These are phyloP conservation scores for Salix dunnii DNA, from an alignment of 345 rosid genomes.

Conservation along the genomic window DNA sequence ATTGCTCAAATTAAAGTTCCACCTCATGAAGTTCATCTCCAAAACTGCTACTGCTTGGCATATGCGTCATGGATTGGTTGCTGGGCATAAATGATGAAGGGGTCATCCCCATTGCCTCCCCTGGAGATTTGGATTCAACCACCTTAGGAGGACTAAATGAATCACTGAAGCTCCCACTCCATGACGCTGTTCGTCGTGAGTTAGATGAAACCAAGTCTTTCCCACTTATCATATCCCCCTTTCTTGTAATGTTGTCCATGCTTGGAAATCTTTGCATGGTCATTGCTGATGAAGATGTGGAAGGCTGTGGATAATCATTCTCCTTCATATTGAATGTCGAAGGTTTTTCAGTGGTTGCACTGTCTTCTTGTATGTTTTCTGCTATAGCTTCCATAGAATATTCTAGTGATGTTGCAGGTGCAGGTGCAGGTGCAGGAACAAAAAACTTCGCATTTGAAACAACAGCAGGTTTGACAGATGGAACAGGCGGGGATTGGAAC, in stretches of 20 bases:
- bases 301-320: conserved; percentile 31
- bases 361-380: conserved; percentile 47
- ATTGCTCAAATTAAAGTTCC: conserved; percentile 53
- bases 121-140: conserved; percentile 32
- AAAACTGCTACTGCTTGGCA: conserved; percentile 47
- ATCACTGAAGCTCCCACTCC: conserved; percentile 69
- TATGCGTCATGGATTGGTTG: conserved; percentile 17
- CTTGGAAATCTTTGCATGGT: conserved; percentile 65
- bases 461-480: conserved; percentile 64
- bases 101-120: conserved; percentile 37
- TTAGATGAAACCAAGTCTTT: conserved; percentile 26
- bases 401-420: conserved; percentile 43
- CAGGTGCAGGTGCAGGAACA: conserved; percentile 65
- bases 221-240: conserved; percentile 23
- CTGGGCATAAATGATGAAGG: conserved; percentile 36
- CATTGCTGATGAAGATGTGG: conserved; percentile 35
- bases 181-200: conserved; percentile 74
- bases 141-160: conserved; percentile 34
- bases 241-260: conserved; percentile 53
- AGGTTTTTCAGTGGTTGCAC: conserved; percentile 37
- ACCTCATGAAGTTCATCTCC: conserved; percentile 93
- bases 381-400: conserved; percentile 42
- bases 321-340: conserved; percentile 32
- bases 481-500: conserved; percentile 63
- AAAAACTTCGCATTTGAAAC: conserved; percentile 77